A percentile compares a stretch with the other conserved stretches of the same genome.
Conservation (phyloP, 192 early-diverging fungal species). For the Coemansia interrupta region DNA sequence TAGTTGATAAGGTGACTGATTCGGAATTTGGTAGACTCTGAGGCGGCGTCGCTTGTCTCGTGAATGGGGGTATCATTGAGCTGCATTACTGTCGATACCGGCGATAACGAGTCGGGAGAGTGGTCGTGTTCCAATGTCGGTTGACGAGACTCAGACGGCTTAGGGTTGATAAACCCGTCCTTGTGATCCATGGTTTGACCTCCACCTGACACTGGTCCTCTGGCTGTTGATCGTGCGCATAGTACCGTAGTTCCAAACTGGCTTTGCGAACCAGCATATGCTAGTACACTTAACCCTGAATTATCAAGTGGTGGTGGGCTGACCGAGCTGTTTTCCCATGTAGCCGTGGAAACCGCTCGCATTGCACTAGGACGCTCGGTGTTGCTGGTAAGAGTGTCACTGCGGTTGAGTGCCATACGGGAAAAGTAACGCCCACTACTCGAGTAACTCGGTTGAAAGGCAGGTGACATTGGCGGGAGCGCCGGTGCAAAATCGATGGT, state of each 20-base stretch:
- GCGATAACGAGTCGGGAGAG: slow-evolving; percentile 31
- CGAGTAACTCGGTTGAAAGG: slow-evolving; percentile 1
- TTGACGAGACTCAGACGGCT: not conserved
- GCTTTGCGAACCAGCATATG: slow-evolving; percentile 8
- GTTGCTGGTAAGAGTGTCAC: not conserved
- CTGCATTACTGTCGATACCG: slow-evolving; percentile 17
- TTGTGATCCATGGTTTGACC: not conserved
- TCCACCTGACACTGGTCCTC: not conserved
- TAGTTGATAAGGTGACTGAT: slow-evolving; percentile 43
- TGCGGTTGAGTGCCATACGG: slow-evolving; percentile 1
- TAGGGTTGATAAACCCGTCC: not conserved
- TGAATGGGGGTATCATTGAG: slow-evolving; percentile 7
- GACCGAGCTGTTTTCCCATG: slow-evolving; percentile 9
- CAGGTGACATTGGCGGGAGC: slow-evolving; percentile 13
- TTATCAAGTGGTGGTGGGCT: slow-evolving; percentile 15
- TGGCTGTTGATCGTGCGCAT: slow-evolving; percentile 32
- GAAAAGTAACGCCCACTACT: slow-evolving; percentile 1
- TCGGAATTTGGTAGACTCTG: slow-evolving; percentile 19
- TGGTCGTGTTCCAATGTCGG: slow-evolving; percentile 12
- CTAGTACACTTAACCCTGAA: not conserved
- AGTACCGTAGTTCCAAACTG: slow-evolving; percentile 16
- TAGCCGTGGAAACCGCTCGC: not conserved
- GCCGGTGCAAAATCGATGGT: not conserved
- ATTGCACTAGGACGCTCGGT: not conserved
- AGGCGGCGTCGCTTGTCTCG: not conserved